Conservation (phyloP, 169 alveolate genomes). For the Blepharisma undulans region DNA sequence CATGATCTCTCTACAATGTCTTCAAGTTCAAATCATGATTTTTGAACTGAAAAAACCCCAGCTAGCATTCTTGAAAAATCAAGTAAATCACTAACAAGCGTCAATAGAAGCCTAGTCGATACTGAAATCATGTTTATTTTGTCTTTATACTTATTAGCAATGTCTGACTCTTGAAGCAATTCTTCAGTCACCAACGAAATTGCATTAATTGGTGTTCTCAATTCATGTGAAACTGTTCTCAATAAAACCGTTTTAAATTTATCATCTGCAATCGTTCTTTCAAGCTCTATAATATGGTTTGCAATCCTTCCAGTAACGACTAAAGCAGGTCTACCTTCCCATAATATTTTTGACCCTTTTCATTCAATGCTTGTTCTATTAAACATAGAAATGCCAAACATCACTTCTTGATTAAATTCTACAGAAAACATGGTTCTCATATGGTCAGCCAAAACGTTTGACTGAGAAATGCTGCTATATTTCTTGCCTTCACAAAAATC, state of each 20-base stretch:
- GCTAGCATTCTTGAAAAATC: background rate
- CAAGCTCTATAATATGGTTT: background rate
- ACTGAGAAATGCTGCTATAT: background rate
- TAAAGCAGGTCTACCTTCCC: background rate
- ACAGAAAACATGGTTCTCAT: background rate
- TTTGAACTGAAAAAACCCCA: background rate
- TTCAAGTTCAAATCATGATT: background rate
- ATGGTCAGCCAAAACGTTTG: background rate
- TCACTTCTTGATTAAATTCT: background rate
- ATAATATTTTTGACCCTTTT: background rate
- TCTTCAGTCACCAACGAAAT: background rate
- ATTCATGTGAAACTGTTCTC: conserved; percentile 21
- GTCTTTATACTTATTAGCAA: background rate
- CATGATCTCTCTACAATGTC: background rate
- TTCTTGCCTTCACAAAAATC: background rate
- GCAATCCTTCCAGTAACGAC: background rate
- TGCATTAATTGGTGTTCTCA: conserved; percentile 7
- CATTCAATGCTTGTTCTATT: background rate
- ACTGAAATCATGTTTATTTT: background rate
- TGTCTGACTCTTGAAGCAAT: background rate
- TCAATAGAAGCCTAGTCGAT: background rate
- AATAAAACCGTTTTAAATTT: background rate
- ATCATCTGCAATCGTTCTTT: background rate
- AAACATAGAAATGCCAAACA: background rate
- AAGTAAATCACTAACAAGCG: background rate